Conservation (phyloP, 2,329 filamentous ascomycete genomes). For the Verticillium albo-atrum region DNA sequence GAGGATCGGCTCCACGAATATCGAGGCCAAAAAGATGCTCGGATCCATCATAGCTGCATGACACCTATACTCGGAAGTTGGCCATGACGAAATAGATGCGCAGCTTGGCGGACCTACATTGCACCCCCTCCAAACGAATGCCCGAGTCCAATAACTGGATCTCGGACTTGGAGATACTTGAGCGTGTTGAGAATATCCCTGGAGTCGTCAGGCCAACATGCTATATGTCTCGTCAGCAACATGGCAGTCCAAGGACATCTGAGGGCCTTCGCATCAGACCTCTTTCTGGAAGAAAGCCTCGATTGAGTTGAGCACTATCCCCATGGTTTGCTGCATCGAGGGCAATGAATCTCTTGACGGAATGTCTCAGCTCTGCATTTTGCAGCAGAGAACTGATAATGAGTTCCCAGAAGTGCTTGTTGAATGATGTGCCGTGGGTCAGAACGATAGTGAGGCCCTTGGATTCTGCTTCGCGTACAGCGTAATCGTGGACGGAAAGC, state of each 20-base stretch:
- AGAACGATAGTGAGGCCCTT: constrained; percentile 2
- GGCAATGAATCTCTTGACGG: constrained; percentile 2
- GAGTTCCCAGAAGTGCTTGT: constrained; percentile 5
- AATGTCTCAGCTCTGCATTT: not conserved
- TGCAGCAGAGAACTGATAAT: constrained; percentile 1
- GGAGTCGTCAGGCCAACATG: constrained; percentile 6
- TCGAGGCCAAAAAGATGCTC: not conserved
- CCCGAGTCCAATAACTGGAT: constrained; percentile 5
- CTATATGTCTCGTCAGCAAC: not conserved
- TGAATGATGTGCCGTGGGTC: constrained; percentile 8
- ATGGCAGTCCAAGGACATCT: not conserved
- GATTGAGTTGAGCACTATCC: constrained; percentile 5
- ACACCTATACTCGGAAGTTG: not conserved
- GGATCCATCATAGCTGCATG: constrained; percentile 8
- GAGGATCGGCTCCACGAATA: constrained; percentile 6
- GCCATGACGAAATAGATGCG: too few species aligned
- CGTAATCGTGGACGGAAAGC: constrained; percentile 6
- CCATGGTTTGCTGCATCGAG: constrained; percentile 9
- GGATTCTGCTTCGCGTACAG: not conserved
- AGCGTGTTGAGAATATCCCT: constrained; percentile 4
- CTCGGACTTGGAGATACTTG: not conserved
- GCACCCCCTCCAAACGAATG: constrained; percentile 7
- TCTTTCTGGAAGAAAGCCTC: not conserved
- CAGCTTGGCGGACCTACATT: too few species aligned
- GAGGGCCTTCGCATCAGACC: not conserved